phyloP scores from a whole-genome alignment of 305 asterid species.

The Fraxinus xanthoxyloides region DNA sequence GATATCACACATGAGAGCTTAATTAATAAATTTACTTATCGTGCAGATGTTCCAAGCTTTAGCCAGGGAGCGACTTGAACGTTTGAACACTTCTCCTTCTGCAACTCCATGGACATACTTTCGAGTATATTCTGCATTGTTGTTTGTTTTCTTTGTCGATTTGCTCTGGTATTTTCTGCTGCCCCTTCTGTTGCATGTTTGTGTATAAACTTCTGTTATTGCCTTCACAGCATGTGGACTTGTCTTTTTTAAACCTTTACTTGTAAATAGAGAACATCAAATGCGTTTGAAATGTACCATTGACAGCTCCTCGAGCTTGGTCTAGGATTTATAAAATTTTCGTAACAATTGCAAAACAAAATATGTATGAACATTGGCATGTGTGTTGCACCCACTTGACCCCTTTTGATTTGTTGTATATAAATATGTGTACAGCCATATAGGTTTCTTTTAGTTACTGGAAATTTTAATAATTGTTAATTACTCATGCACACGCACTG shows the following conservation, averaged over 20 bases:
- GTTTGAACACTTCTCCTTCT: constrained; percentile 89
- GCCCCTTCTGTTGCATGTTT: constrained; percentile 3
- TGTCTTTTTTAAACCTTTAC: background rate
- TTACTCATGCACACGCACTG: constrained; percentile 2
- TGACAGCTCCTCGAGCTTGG: constrained; percentile 1
- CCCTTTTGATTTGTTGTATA: background rate
- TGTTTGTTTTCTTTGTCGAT: constrained; percentile 68
- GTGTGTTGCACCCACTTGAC: background rate
- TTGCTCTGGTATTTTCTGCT: constrained; percentile 61
- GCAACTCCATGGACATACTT: constrained; percentile 77
- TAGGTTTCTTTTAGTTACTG: background rate
- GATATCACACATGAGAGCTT: constrained; percentile 17
- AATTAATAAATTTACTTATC: constrained; percentile 7
- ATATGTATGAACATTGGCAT: constrained; percentile 4
- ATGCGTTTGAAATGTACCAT: background rate
- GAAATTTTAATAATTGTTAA: background rate
- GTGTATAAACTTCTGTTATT: constrained; percentile 4
- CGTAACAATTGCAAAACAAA: background rate
- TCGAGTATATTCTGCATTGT: constrained; percentile 80
- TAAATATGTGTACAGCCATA: background rate
- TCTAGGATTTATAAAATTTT: background rate
- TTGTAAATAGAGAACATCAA: constrained; percentile 9
- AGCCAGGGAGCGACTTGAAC: constrained; percentile 92
- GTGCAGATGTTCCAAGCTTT: constrained; percentile 86
- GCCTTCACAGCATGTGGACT: background rate